These are phyloP conservation scores for Neospora caninum DNA, from an alignment of 169 alveolate genomes.

Conservation along the genomic window DNA sequence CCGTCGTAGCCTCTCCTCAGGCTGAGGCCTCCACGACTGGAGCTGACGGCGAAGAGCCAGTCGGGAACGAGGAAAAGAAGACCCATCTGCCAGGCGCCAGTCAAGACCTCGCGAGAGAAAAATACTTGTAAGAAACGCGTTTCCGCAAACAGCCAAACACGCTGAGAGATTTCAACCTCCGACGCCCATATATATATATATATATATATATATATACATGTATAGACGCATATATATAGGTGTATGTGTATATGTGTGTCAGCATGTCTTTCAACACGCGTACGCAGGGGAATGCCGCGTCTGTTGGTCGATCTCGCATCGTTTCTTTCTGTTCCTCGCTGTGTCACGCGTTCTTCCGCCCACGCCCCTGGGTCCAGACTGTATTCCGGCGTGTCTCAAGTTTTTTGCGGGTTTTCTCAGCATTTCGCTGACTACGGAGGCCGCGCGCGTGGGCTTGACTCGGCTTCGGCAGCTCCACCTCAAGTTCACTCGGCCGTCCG, in stretches of 20 bases:
- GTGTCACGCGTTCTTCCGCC: too few relatives aligned
- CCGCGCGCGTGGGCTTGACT: conserved; percentile 29
- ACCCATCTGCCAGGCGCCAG: conserved; percentile 6
- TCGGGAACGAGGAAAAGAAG: neutral
- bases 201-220: neutral
- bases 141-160: too few relatives aligned
- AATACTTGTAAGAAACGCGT: conserved; percentile 19
- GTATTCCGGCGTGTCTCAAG: neutral
- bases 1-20: conserved; percentile 31
- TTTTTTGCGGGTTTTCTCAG: neutral
- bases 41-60: neutral
- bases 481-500: conserved; percentile 59
- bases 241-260: too few relatives aligned
- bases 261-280: too few relatives aligned
- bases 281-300: too few relatives aligned
- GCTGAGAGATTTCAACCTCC: too few relatives aligned
- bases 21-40: neutral
- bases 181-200: too few relatives aligned
- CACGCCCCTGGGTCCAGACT: too few relatives aligned
- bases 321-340: too few relatives aligned
- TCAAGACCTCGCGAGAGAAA: conserved; percentile 53
- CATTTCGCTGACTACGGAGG: conserved; percentile 16
- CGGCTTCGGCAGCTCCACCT: conserved; percentile 59
- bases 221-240: neutral
- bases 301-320: too few relatives aligned